These are phyloP conservation scores for Saccharomyces mikatae DNA, from an alignment of 805 yeast species.

Conservation along the genomic window DNA sequence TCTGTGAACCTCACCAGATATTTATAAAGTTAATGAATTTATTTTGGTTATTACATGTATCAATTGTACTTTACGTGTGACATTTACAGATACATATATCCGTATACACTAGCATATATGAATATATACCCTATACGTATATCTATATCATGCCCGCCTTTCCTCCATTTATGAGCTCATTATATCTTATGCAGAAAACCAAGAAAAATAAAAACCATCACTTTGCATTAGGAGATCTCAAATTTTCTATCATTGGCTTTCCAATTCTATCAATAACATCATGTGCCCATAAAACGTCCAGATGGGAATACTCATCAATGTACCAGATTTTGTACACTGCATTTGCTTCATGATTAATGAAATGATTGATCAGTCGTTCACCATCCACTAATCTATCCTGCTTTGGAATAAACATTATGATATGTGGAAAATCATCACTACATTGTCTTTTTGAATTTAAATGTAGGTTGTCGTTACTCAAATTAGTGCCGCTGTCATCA, in stretches of 20 bases:
- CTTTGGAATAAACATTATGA: conserved; percentile 63
- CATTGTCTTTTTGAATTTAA: conserved; percentile 30
- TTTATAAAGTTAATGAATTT: background rate
- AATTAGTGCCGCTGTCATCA: background rate
- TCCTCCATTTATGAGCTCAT: background rate
- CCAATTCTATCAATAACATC: conserved; percentile 66
- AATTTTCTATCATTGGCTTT: conserved; percentile 32
- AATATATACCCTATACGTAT: background rate
- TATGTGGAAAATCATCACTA: conserved; percentile 40
- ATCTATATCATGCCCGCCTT: background rate
- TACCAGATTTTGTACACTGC: conserved; percentile 26
- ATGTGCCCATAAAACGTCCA: conserved; percentile 90
- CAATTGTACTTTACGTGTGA: background rate
- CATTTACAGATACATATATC: background rate
- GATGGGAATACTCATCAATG: conserved; percentile 65
- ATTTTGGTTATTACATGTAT: background rate
- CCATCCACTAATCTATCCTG: conserved; percentile 77
- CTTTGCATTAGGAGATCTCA: conserved; percentile 13
- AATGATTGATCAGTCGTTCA: conserved; percentile 52
- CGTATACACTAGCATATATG: background rate
- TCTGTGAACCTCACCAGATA: background rate
- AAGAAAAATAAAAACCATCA: background rate
- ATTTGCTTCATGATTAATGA: conserved; percentile 47
- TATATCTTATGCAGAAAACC: background rate
- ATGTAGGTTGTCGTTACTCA: conserved; percentile 12